Evolutionary conservation across 169 alveolate species (phyloP).

Genomic region (Hepatocystis sp.): DNA sequence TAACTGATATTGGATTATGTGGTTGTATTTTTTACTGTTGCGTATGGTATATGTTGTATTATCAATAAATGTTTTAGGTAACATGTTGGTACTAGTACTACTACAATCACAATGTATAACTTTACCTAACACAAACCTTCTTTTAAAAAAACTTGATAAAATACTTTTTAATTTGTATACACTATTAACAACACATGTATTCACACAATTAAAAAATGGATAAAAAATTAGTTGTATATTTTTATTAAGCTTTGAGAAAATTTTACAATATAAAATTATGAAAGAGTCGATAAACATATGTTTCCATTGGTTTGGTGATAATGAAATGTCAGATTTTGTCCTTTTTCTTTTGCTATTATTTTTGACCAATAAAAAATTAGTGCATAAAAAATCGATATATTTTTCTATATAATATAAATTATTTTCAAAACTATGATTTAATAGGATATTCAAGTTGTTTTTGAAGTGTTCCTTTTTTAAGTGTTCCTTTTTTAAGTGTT

Average conservation of each 20-base stretch:
- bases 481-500: constrained; percentile 6
- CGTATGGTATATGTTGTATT: too few species aligned
- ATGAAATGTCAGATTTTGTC: background rate
- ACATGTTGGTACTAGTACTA: too few species aligned
- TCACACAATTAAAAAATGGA: constrained; percentile 46
- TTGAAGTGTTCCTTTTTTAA: background rate
- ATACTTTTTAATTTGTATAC: constrained; percentile 11
- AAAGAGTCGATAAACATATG: constrained; percentile 23
- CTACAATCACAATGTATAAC: too few species aligned
- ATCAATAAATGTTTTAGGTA: too few species aligned
- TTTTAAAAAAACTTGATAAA: background rate
- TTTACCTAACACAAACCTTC: too few species aligned
- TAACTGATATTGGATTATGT: constrained; percentile 20
- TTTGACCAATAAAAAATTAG: constrained; percentile 17
- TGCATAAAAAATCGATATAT: constrained; percentile 35
- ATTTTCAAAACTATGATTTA: constrained; percentile 41
- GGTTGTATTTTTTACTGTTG: constrained; percentile 1
- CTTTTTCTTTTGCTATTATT: background rate
- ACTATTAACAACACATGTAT: constrained; percentile 18
- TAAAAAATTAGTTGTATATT: constrained; percentile 26
- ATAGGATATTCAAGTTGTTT: constrained; percentile 17
- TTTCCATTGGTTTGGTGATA: constrained; percentile 16
- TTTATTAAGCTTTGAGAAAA: constrained; percentile 27
- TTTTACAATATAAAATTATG: constrained; percentile 41
- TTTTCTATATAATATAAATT: constrained; percentile 47